phyloP scores from a whole-genome alignment of 2,329 filamentous ascomycete species.

The Epichloe uncinata region DNA sequence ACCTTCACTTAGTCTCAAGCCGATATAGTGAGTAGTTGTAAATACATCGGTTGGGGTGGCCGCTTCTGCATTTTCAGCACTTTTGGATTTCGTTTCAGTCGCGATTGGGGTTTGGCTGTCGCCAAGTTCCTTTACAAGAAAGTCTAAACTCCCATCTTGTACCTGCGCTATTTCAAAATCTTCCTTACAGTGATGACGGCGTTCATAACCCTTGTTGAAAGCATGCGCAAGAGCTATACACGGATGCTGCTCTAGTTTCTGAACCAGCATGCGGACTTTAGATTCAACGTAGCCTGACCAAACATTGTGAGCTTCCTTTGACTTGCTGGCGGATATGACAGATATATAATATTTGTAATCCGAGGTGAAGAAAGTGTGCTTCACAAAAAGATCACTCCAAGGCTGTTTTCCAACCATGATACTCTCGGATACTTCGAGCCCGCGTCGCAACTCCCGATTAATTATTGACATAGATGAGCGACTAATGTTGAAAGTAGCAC shows the following conservation, averaged over 20 bases:
- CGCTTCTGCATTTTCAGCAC: slow-evolving; percentile 29
- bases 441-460: slow-evolving; percentile 67
- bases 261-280: slow-evolving; percentile 75
- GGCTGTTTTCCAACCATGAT: slow-evolving; percentile 64
- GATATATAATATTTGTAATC: slow-evolving; percentile 95
- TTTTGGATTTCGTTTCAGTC: slow-evolving; percentile 19
- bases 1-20: slow-evolving; percentile 68
- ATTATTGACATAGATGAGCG: slow-evolving; percentile 76
- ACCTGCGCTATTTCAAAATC: slow-evolving; percentile 39
- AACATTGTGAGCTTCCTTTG: slow-evolving; percentile 69
- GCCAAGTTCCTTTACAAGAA: slow-evolving; percentile 29
- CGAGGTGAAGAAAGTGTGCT: slow-evolving; percentile 84
- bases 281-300: slow-evolving; percentile 93
- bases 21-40: slow-evolving; percentile 91
- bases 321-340: slow-evolving; percentile 69
- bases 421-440: slow-evolving; percentile 60
- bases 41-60: slow-evolving; percentile 40
- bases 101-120: neutral
- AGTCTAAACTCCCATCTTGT: slow-evolving; percentile 38
- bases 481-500: slow-evolving; percentile 88
- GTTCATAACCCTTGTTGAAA: slow-evolving; percentile 86
- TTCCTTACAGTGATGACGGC: slow-evolving; percentile 56
- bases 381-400: slow-evolving; percentile 74
- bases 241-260: slow-evolving; percentile 65
- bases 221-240: slow-evolving; percentile 76